Evolutionary conservation across 2,329 filamentous ascomycete genomes (phyloP).

Genomic region (Blastomyces emzantsi): DNA sequence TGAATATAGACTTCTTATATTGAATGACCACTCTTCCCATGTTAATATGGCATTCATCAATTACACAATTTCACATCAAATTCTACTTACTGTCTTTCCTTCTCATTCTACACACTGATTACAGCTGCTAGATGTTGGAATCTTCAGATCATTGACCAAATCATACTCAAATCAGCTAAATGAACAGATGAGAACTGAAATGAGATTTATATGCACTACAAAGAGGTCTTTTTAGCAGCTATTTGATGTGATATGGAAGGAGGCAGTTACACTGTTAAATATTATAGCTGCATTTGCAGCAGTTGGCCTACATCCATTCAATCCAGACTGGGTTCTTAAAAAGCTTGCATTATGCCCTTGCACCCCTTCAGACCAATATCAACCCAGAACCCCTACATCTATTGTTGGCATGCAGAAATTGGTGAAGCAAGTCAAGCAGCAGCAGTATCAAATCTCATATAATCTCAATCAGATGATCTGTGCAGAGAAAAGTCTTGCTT

Average conservation of each 20-base stretch:
- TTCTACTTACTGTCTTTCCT: constrained; percentile 9
- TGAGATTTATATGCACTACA: constrained; percentile 5
- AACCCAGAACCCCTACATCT: not conserved
- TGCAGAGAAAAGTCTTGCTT: constrained; percentile 1
- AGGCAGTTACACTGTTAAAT: constrained; percentile 4
- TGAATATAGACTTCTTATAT: constrained; percentile 5
- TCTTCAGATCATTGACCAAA: constrained; percentile 6
- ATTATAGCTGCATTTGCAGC: constrained; percentile 2
- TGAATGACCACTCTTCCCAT: constrained; percentile 9
- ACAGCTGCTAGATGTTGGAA: constrained; percentile 11
- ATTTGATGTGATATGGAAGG: constrained; percentile 4
- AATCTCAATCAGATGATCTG: constrained; percentile 5
- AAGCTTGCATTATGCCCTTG: not conserved
- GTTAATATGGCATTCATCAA: constrained; percentile 10
- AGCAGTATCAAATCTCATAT: not conserved
- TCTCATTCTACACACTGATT: constrained; percentile 10
- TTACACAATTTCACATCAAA: constrained; percentile 6
- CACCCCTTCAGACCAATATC: not conserved
- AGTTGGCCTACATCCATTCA: constrained; percentile 3
- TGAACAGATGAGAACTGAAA: not conserved
- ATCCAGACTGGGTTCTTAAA: not conserved
- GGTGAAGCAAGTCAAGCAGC: not conserved
- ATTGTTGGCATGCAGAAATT: not conserved
- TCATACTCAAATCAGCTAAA: not conserved
- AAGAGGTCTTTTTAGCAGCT: constrained; percentile 8